Percentiles rank a stretch among this genome's conserved stretches.
phyloP scores from a whole-genome alignment of 2,329 filamentous ascomycete species.

The Ophiostoma tasmaniense region DNA sequence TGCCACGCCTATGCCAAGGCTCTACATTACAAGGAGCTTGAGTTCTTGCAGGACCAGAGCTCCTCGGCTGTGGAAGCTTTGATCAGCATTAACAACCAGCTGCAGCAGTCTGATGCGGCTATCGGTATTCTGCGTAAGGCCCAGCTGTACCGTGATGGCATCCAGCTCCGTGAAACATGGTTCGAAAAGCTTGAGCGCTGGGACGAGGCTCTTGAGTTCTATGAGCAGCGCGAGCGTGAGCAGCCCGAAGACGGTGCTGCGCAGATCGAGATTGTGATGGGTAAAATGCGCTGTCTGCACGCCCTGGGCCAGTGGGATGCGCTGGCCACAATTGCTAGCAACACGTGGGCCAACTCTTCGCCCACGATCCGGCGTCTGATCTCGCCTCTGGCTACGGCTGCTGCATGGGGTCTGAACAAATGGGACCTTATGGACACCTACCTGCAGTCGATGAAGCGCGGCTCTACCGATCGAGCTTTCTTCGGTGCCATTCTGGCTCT shows the following conservation, averaged over 20 bases:
- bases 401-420: conserved; percentile 91
- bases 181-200: conserved; percentile 97
- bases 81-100: conserved; percentile 98
- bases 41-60: conserved; percentile 96
- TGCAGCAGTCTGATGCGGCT: conserved; percentile 96
- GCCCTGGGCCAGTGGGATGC: conserved; percentile 96
- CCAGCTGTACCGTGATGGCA: conserved; percentile 85
- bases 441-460: conserved; percentile 84
- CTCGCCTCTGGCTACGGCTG: conserved; percentile 86
- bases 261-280: conserved; percentile 94
- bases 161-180: conserved; percentile 95
- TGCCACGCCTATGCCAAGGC: conserved; percentile 98
- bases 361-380: conserved; percentile 84
- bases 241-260: conserved; percentile 46
- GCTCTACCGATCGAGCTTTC: conserved; percentile 91
- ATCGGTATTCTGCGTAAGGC: conserved; percentile 96
- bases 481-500: conserved; percentile 93
- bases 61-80: conserved; percentile 90
- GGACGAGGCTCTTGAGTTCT: conserved; percentile 92
- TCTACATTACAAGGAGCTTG: conserved; percentile 95
- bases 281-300: conserved; percentile 97
- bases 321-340: conserved; percentile 77
- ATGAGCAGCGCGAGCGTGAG: conserved; percentile 74
- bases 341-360: conserved; percentile 86
- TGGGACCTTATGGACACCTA: conserved; percentile 99